Conservation (phyloP, 768 basidiomycete species). For the Filobasidium wieringae region DNA sequence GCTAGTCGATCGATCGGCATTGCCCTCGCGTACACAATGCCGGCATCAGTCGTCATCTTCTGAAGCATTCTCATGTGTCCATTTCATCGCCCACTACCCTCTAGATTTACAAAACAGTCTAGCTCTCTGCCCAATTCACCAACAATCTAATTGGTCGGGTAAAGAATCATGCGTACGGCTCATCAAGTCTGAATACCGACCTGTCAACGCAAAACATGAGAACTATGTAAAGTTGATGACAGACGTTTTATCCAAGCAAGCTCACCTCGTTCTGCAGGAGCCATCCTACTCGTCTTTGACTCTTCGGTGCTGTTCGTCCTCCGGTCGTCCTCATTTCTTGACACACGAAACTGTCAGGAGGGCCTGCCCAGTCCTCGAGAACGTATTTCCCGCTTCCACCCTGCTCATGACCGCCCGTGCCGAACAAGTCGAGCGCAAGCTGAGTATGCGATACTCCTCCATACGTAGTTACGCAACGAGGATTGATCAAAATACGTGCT, state of each 20-base stretch:
- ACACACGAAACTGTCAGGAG: constrained; percentile 95
- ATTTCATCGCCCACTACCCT: too few species aligned
- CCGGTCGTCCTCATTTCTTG: constrained; percentile 58
- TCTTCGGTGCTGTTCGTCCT: constrained; percentile 39
- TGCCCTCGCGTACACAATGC: neutral
- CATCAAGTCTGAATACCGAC: neutral
- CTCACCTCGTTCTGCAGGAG: constrained; percentile 40
- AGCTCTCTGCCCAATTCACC: too few species aligned
- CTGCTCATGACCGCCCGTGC: constrained; percentile 54
- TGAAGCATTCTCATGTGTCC: too few species aligned
- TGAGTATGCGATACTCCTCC: constrained; percentile 94
- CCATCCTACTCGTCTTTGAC: constrained; percentile 39
- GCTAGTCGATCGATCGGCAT: neutral
- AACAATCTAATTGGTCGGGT: too few species aligned
- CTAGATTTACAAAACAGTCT: too few species aligned
- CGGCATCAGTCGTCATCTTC: constrained; percentile 1
- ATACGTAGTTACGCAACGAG: constrained; percentile 93
- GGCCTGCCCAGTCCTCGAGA: constrained; percentile 13
- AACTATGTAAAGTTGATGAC: neutral
- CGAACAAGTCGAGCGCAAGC: constrained; percentile 88
- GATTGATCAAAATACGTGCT: constrained; percentile 87
- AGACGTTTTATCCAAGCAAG: neutral
- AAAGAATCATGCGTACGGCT: too few species aligned
- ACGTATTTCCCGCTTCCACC: constrained; percentile 34
- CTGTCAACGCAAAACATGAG: too few species aligned